These are phyloP conservation scores for Phlyctochytrium bullatum DNA, from an alignment of 192 early-diverging fungal genomes.

Conservation along the genomic window DNA sequence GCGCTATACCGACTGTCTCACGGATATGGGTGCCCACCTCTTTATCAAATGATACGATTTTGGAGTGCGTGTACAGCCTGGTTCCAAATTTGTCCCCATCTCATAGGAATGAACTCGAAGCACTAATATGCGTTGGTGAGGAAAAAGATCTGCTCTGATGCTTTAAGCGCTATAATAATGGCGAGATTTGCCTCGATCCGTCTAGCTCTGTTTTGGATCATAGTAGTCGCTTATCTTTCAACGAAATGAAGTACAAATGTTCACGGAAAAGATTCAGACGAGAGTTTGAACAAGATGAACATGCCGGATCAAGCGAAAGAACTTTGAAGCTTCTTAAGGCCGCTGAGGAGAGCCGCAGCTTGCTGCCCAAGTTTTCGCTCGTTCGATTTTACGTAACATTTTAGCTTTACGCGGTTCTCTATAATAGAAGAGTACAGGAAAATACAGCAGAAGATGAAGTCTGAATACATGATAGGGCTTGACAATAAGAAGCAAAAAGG, in stretches of 20 bases:
- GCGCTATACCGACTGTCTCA: no score
- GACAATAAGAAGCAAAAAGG: conserved; percentile 10
- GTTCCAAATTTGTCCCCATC: no score
- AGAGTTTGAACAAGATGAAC: not conserved
- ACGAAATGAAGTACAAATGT: no score
- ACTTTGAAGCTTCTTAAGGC: not conserved
- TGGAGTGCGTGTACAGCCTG: no score
- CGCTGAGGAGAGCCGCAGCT: not conserved
- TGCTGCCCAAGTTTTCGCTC: not conserved
- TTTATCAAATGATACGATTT: no score
- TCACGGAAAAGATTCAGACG: no score
- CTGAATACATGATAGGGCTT: conserved; percentile 21
- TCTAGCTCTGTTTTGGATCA: not conserved
- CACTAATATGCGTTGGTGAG: no score
- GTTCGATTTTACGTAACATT: not conserved
- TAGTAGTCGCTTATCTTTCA: no score
- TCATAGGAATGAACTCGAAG: no score
- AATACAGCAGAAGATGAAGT: conserved; percentile 8
- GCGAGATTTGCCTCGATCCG: not conserved
- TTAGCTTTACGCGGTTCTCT: conserved; percentile 8
- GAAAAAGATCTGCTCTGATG: no score
- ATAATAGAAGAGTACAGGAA: conserved; percentile 24
- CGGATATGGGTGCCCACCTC: no score
- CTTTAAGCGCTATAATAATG: no score
- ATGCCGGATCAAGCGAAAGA: not conserved